Evolutionary conservation across 2,329 filamentous ascomycete species (phyloP).

Genomic region (Pseudogymnoascus destructans): DNA sequence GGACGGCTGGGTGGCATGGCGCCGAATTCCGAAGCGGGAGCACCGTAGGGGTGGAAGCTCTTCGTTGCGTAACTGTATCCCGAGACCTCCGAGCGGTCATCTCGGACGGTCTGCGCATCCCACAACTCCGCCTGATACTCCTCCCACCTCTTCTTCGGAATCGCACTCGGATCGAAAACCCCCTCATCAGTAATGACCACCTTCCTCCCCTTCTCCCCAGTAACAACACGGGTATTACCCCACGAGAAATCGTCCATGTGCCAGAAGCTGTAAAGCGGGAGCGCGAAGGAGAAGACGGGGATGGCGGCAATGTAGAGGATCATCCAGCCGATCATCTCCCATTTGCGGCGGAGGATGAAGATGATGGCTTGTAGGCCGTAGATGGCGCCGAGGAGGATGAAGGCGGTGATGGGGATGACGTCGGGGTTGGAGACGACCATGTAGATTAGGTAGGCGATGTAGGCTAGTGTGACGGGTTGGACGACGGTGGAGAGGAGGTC

Average conservation of each 20-base stretch:
- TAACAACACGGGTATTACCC: slow-evolving; percentile 96
- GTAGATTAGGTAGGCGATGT: slow-evolving; percentile 82
- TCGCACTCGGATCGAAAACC: slow-evolving; percentile 86
- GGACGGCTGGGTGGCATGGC: slow-evolving; percentile 39
- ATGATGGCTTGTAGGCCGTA: slow-evolving; percentile 94
- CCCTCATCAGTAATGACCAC: slow-evolving; percentile 91
- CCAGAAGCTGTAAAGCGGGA: slow-evolving; percentile 98
- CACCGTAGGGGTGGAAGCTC: slow-evolving; percentile 42
- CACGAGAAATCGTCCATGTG: slow-evolving; percentile 98
- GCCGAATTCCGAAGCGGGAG: slow-evolving; percentile 54
- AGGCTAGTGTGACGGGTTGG: slow-evolving; percentile 75
- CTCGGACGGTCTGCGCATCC: slow-evolving; percentile 69
- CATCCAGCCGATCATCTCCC: slow-evolving; percentile 99
- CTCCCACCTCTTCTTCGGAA: slow-evolving; percentile 98
- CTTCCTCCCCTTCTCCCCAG: slow-evolving; percentile 87
- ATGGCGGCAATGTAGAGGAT: slow-evolving; percentile 95
- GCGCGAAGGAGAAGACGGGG: slow-evolving; percentile 81
- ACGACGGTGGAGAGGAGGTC: slow-evolving; percentile 89
- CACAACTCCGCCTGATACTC: slow-evolving; percentile 97
- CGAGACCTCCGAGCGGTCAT: slow-evolving; percentile 76
- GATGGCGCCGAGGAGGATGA: slow-evolving; percentile 78
- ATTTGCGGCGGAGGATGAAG: slow-evolving; percentile 92
- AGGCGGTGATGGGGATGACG: slow-evolving; percentile 68
- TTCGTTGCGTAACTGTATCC: slow-evolving; percentile 92
- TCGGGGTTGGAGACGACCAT: slow-evolving; percentile 45